These are phyloP conservation scores for Penicillium vulpinum DNA, from an alignment of 2,329 filamentous ascomycete species.

Conservation along the genomic window DNA sequence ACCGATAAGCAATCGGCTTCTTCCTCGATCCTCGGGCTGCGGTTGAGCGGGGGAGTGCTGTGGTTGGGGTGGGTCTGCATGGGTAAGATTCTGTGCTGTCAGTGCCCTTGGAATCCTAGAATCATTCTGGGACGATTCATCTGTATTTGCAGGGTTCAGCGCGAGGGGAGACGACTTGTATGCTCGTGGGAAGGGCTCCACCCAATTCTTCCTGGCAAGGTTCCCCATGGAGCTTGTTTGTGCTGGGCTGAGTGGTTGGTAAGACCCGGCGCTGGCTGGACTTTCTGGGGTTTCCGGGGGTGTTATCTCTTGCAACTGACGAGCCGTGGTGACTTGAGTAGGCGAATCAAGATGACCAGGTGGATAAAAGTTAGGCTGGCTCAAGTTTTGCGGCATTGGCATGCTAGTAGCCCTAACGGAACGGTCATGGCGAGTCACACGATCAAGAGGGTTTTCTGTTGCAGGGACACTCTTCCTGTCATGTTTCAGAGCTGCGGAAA, in stretches of 20 bases:
- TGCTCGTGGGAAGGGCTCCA: conserved; percentile 12
- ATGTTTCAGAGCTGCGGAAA: conserved; percentile 27
- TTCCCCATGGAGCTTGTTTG: background rate
- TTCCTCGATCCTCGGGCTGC: conserved; percentile 9
- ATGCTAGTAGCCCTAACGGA: background rate
- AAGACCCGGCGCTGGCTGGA: background rate
- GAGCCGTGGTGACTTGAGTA: conserved; percentile 1
- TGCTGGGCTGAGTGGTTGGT: background rate
- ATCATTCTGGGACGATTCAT: conserved; percentile 8
- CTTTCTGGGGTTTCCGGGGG: background rate
- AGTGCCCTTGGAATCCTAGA: background rate
- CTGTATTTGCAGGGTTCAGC: conserved; percentile 21
- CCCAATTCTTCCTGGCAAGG: conserved; percentile 5
- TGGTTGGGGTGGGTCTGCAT: background rate
- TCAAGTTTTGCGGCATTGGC: background rate
- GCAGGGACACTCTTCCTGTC: conserved; percentile 14
- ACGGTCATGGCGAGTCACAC: background rate
- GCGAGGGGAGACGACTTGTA: conserved; percentile 39
- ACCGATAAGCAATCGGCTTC: conserved; percentile 1
- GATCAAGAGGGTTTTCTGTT: background rate
- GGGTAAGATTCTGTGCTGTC: background rate
- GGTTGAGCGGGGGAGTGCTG: conserved; percentile 1
- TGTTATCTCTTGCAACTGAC: conserved; percentile 8
- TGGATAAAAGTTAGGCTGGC: background rate
- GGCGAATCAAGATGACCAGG: background rate